These are phyloP conservation scores for Cyberlindnera amylophila DNA, from an alignment of 805 yeast genomes.

Conservation along the genomic window DNA sequence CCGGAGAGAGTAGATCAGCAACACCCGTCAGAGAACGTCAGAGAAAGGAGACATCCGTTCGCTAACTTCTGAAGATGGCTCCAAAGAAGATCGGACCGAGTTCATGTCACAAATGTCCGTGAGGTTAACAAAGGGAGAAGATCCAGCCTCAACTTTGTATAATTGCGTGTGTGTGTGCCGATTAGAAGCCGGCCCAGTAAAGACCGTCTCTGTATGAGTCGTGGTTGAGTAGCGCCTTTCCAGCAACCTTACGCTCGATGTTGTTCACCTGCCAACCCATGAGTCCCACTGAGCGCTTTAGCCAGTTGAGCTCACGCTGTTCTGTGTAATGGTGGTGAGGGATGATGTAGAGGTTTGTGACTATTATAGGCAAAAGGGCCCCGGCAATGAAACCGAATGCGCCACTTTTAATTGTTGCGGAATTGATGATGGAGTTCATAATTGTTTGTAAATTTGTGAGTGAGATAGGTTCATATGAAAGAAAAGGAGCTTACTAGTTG, in stretches of 20 bases:
- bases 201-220: slow-evolving; percentile 26
- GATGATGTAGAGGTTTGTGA: slow-evolving; percentile 19
- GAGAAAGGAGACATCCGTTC: too few relatives aligned
- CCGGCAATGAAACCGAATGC: slow-evolving; percentile 26
- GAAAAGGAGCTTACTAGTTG: not conserved
- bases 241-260: slow-evolving; percentile 11
- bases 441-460: not conserved
- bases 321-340: slow-evolving; percentile 20
- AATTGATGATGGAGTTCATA: not conserved
- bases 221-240: slow-evolving; percentile 6
- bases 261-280: slow-evolving; percentile 20
- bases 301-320: slow-evolving; percentile 19
- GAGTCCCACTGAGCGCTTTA: slow-evolving; percentile 22
- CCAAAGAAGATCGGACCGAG: too few relatives aligned
- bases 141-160: not conserved
- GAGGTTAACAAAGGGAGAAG: too few relatives aligned
- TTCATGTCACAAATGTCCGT: too few relatives aligned
- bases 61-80: too few relatives aligned
- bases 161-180: not conserved
- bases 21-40: too few relatives aligned
- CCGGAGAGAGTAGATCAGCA: too few relatives aligned
- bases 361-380: slow-evolving; percentile 21
- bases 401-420: slow-evolving; percentile 20
- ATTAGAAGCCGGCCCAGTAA: slow-evolving; percentile 31
- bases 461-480: too few relatives aligned